phyloP scores from a whole-genome alignment of 1,139 yeast species.

The Blastobotrys arbuscula region DNA sequence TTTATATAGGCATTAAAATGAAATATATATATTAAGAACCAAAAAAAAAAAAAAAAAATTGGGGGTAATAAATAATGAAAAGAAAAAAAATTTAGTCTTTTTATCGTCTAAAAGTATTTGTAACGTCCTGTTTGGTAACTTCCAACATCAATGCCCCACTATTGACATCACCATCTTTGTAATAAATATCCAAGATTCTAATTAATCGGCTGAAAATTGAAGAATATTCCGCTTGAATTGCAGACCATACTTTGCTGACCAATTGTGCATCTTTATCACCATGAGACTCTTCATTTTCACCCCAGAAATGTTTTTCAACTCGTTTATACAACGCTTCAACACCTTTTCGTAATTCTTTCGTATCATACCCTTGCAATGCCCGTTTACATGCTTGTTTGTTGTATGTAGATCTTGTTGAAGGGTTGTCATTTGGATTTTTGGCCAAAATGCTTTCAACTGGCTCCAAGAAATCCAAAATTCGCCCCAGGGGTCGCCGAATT shows the following conservation, averaged over 20 bases:
- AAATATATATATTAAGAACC: neutral
- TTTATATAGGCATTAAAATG: neutral
- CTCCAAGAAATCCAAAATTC: slow-evolving; percentile 56
- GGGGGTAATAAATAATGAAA: neutral
- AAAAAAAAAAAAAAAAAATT: neutral
- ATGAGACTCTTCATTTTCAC: slow-evolving; percentile 32
- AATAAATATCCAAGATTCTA: slow-evolving; percentile 40
- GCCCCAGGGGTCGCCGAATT: slow-evolving; percentile 57
- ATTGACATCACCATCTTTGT: slow-evolving; percentile 35
- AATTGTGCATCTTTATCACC: slow-evolving; percentile 40
- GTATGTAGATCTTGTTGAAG: slow-evolving; percentile 59
- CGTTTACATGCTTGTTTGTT: slow-evolving; percentile 55
- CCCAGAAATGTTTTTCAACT: slow-evolving; percentile 52
- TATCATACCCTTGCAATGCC: slow-evolving; percentile 50
- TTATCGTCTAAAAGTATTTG: slow-evolving; percentile 34
- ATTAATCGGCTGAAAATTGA: slow-evolving; percentile 39
- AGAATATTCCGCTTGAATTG: slow-evolving; percentile 48
- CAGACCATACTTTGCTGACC: slow-evolving; percentile 47
- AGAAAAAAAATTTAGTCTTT: neutral
- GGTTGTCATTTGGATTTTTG: slow-evolving; percentile 38
- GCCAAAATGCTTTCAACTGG: slow-evolving; percentile 54
- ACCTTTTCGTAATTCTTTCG: slow-evolving; percentile 52
- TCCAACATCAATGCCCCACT: slow-evolving; percentile 28
- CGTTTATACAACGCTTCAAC: slow-evolving; percentile 52
- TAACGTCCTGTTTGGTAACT: slow-evolving; percentile 42